Conservation (phyloP, 2,329 filamentous ascomycete species). For the Metarhizium sp. region DNA sequence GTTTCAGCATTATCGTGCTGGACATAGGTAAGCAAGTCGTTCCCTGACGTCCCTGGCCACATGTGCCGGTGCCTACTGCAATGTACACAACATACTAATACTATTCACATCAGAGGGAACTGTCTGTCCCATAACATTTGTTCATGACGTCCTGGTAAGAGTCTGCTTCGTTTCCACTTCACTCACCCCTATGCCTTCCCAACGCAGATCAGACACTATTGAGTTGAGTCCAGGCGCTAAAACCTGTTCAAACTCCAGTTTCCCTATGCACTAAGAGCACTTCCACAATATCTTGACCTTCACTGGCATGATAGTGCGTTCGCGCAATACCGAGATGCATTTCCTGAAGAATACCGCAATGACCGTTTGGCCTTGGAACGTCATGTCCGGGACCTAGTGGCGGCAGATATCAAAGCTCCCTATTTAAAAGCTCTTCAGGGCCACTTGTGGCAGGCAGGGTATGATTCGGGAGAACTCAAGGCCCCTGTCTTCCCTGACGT, state of each 20-base stretch:
- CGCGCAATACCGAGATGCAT: slow-evolving; percentile 58
- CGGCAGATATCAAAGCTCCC: slow-evolving; percentile 62
- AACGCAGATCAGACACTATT: not conserved
- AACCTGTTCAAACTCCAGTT: slow-evolving; percentile 41
- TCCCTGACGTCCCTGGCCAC: not conserved
- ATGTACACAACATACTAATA: not conserved
- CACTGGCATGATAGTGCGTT: slow-evolving; percentile 61
- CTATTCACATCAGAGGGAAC: slow-evolving; percentile 55
- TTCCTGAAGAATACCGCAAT: slow-evolving; percentile 53
- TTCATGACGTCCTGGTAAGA: slow-evolving; percentile 74
- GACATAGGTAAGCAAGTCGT: slow-evolving; percentile 24
- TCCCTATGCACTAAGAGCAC: slow-evolving; percentile 61
- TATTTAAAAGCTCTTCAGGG: slow-evolving; percentile 76
- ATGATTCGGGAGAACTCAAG: slow-evolving; percentile 57
- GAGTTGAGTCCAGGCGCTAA: slow-evolving; percentile 8
- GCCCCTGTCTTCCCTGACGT: slow-evolving; percentile 72
- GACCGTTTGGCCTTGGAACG: slow-evolving; percentile 51
- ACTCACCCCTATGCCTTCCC: slow-evolving; percentile 4
- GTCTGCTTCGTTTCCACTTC: slow-evolving; percentile 7
- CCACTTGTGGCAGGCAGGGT: slow-evolving; percentile 68
- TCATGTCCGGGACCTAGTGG: slow-evolving; percentile 63
- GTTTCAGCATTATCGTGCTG: slow-evolving; percentile 24
- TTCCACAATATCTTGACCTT: slow-evolving; percentile 52
- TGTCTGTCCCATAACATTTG: slow-evolving; percentile 75
- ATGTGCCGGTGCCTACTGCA: not conserved